A percentile compares a stretch with the other conserved stretches of the same genome.
Conservation (phyloP, 2,329 filamentous ascomycete species). For the Cercospora zeae-maydis region DNA sequence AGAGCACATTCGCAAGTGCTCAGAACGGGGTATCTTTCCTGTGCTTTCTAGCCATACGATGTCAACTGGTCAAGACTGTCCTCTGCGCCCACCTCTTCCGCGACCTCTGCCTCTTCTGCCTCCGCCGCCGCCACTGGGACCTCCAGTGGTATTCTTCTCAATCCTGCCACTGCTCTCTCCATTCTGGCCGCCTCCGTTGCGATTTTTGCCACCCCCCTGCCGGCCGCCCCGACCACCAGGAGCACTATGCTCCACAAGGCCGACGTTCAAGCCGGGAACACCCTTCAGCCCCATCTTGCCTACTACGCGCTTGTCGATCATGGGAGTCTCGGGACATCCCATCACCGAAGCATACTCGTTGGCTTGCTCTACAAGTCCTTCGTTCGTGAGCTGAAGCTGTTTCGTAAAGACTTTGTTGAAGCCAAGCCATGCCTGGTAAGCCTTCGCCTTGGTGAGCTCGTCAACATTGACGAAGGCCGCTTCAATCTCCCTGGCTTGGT, state of each 20-base stretch:
- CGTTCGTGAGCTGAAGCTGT: conserved; percentile 40
- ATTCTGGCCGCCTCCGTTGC: background rate
- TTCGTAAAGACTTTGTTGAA: conserved; percentile 48
- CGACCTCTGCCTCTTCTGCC: conserved; percentile 13
- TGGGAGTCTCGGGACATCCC: conserved; percentile 45
- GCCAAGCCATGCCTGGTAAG: conserved; percentile 48
- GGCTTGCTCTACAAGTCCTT: conserved; percentile 41
- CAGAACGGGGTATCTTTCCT: background rate
- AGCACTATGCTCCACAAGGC: conserved; percentile 12
- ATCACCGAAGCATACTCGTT: conserved; percentile 45
- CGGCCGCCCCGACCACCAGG: conserved; percentile 6
- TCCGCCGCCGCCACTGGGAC: conserved; percentile 1
- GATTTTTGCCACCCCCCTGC: background rate
- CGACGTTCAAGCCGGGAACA: conserved; percentile 41
- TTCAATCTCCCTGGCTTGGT: conserved; percentile 26
- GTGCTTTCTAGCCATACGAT: background rate
- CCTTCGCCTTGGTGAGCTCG: conserved; percentile 42
- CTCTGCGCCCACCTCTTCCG: conserved; percentile 6
- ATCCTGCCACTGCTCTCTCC: conserved; percentile 4
- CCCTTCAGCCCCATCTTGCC: conserved; percentile 50
- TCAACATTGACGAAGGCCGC: conserved; percentile 38
- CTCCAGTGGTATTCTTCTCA: conserved; percentile 5
- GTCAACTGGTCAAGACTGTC: background rate
- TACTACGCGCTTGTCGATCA: conserved; percentile 45
- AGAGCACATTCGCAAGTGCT: background rate